Conservation (phyloP, 169 alveolate genomes). For the Plasmodium reichenowi region DNA sequence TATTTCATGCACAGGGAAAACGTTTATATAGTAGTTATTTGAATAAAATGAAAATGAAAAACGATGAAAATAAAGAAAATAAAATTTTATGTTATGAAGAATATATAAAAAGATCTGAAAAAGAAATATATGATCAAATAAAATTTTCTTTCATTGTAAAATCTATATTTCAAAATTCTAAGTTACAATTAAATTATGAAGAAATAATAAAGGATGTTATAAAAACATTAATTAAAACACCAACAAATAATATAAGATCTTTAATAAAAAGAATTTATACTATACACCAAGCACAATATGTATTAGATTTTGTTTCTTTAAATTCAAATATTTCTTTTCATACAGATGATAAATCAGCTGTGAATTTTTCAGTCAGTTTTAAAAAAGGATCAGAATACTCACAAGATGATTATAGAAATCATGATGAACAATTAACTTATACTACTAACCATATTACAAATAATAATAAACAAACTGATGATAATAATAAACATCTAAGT, state of each 20-base stretch:
- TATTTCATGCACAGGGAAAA: slow-evolving; percentile 76
- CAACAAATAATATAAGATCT: slow-evolving; percentile 50
- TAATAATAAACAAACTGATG: neutral
- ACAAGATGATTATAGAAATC: slow-evolving; percentile 58
- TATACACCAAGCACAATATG: slow-evolving; percentile 69
- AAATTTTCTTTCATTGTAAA: slow-evolving; percentile 71
- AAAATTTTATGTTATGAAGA: slow-evolving; percentile 58
- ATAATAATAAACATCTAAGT: neutral
- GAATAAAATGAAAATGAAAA: slow-evolving; percentile 36
- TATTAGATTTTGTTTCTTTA: slow-evolving; percentile 70
- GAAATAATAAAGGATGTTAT: slow-evolving; percentile 61
- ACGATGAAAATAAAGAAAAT: slow-evolving; percentile 7
- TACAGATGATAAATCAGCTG: slow-evolving; percentile 43
- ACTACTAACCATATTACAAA: neutral
- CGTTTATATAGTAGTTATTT: slow-evolving; percentile 41
- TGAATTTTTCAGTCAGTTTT: slow-evolving; percentile 61
- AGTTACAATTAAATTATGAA: slow-evolving; percentile 68
- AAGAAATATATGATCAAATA: slow-evolving; percentile 71
- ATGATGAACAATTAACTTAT: neutral
- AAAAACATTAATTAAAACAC: slow-evolving; percentile 62
- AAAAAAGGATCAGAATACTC: slow-evolving; percentile 61
- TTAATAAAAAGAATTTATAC: slow-evolving; percentile 58
- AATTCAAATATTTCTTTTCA: slow-evolving; percentile 31
- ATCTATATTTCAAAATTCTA: slow-evolving; percentile 56
- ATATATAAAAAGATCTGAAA: slow-evolving; percentile 50